phyloP scores from a whole-genome alignment of 2,329 filamentous ascomycete species.

The Zarea fungicola region DNA sequence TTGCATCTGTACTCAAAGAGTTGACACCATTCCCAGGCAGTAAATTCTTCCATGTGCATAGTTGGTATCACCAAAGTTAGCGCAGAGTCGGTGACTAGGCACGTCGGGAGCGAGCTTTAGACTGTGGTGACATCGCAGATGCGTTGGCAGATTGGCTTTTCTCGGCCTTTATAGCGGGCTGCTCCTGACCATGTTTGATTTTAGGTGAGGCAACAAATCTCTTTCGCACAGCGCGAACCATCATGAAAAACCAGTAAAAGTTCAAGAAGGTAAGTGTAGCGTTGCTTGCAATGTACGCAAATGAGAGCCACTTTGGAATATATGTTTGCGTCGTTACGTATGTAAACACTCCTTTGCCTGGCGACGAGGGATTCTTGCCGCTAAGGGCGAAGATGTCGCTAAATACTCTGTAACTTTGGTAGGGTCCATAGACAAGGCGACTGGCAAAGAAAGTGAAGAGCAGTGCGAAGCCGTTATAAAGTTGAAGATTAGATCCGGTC shows the following conservation, averaged over 20 bases:
- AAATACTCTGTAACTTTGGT: constrained; percentile 64
- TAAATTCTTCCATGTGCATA: too few species aligned
- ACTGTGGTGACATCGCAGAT: constrained; percentile 20
- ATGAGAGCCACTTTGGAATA: constrained; percentile 66
- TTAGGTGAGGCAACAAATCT: constrained; percentile 52
- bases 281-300: constrained; percentile 65
- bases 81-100: constrained; percentile 1
- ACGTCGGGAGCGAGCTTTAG: constrained; percentile 7
- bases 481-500: constrained; percentile 68
- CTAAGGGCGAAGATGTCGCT: constrained; percentile 59
- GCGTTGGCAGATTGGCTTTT: constrained; percentile 26
- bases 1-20: too few species aligned
- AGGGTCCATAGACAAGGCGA: constrained; percentile 73
- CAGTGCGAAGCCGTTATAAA: constrained; percentile 71
- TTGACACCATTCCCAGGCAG: too few species aligned
- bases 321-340: constrained; percentile 44
- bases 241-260: constrained; percentile 82
- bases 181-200: constrained; percentile 24
- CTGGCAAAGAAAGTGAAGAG: constrained; percentile 71
- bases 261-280: constrained; percentile 70
- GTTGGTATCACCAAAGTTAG: too few species aligned
- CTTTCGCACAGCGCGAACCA: constrained; percentile 74
- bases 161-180: constrained; percentile 23
- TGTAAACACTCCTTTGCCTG: constrained; percentile 26
- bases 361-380: constrained; percentile 31